Evolutionary conservation across 108 stramenopile genomes (phyloP).

Genomic region (Stephanodiscus triporus): DNA sequence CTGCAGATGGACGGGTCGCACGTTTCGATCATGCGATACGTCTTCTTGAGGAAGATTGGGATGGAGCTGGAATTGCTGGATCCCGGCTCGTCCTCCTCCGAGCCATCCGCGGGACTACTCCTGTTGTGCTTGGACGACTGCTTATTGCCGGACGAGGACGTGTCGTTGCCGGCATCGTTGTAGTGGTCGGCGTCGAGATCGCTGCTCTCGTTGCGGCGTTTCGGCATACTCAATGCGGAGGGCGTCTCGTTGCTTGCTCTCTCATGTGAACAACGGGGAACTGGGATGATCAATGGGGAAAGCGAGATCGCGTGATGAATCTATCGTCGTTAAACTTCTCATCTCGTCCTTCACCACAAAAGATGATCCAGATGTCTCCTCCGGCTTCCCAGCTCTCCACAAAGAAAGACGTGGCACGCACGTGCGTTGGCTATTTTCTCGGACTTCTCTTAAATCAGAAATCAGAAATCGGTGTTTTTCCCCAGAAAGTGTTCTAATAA

Average conservation of each 20-base stretch:
- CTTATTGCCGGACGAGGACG: neutral
- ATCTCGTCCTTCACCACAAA: too few species aligned
- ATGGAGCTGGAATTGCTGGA: slow-evolving; percentile 34
- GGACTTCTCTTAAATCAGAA: too few species aligned
- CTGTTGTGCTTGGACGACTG: neutral
- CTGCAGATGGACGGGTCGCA: slow-evolving; percentile 71
- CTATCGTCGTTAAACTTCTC: too few species aligned
- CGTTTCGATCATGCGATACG: slow-evolving; percentile 86
- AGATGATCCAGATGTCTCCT: too few species aligned
- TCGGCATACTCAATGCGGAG: slow-evolving; percentile 2
- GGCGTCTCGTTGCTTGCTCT: neutral
- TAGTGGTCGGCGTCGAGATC: neutral
- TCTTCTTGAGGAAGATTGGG: slow-evolving; percentile 88
- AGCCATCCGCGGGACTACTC: neutral
- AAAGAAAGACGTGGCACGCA: too few species aligned
- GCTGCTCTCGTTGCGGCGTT: slow-evolving; percentile 11
- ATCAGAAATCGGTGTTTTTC: too few species aligned
- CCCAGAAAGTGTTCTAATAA: too few species aligned
- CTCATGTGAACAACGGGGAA: slow-evolving; percentile 6
- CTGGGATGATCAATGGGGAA: slow-evolving; percentile 10
- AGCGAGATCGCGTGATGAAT: too few species aligned
- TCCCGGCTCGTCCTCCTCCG: neutral
- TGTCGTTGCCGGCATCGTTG: neutral
- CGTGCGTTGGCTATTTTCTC: too few species aligned
- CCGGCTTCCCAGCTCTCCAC: too few species aligned